These are phyloP conservation scores for Fusarium tricinctum DNA, from an alignment of 2,329 filamentous ascomycete species.

Conservation along the genomic window DNA sequence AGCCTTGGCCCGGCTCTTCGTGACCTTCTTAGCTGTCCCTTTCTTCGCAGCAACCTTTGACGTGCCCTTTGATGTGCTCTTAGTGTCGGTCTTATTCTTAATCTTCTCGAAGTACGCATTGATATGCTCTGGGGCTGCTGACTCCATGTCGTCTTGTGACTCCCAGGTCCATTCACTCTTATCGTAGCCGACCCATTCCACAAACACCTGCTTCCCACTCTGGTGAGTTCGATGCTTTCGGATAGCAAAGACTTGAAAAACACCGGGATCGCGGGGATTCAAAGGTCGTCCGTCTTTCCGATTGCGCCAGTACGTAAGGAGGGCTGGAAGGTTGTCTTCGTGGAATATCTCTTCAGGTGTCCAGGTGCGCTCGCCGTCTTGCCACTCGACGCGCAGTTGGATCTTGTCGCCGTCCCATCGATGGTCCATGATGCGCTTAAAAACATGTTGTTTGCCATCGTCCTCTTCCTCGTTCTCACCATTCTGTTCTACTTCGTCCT, in stretches of 20 bases:
- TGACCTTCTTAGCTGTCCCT: not conserved
- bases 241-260: constrained; percentile 54
- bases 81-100: constrained; percentile 24
- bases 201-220: constrained; percentile 49
- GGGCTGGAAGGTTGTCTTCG: constrained; percentile 49
- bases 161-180: constrained; percentile 52
- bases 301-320: constrained; percentile 54
- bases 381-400: constrained; percentile 54
- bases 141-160: constrained; percentile 43
- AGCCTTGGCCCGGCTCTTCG: not conserved
- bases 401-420: constrained; percentile 52
- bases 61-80: constrained; percentile 1
- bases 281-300: constrained; percentile 50
- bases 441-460: constrained; percentile 6
- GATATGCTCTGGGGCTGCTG: constrained; percentile 48
- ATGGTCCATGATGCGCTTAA: constrained; percentile 45
- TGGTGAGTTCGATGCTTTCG: constrained; percentile 50
- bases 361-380: constrained; percentile 51
- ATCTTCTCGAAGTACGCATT: constrained; percentile 47
- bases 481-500: not conserved
- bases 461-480: not conserved
- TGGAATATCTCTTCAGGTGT: constrained; percentile 54
- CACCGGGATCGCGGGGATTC: constrained; percentile 50
- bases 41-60: not conserved
- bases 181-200: constrained; percentile 57